Conservation (phyloP, 805 yeast species). For the Saturnispora besseyi region DNA sequence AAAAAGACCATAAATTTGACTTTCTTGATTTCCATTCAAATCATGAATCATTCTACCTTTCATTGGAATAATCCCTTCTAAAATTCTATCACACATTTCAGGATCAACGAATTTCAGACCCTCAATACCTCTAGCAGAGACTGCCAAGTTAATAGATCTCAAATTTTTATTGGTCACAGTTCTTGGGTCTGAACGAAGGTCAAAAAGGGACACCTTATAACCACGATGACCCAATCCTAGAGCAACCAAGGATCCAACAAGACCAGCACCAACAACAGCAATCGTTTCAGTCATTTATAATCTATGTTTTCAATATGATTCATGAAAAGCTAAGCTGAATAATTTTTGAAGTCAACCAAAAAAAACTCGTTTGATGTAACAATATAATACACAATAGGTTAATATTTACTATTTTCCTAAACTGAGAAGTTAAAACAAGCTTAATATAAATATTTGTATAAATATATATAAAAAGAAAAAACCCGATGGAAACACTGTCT, state of each 20-base stretch:
- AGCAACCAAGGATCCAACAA: conserved; percentile 81
- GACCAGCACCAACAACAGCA: conserved; percentile 81
- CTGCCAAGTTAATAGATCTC: conserved; percentile 78
- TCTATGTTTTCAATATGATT: neutral
- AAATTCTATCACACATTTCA: conserved; percentile 45
- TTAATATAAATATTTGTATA: neutral
- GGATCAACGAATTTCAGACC: conserved; percentile 58
- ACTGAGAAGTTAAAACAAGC: neutral
- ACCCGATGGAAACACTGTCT: neutral
- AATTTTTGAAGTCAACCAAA: neutral
- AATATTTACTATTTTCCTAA: neutral
- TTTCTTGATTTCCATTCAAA: conserved; percentile 46
- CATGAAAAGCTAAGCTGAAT: neutral
- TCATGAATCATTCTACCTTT: conserved; percentile 86
- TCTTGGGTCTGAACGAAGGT: conserved; percentile 63
- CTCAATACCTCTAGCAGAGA: conserved; percentile 73
- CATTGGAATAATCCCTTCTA: conserved; percentile 70
- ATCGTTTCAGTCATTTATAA: conserved; percentile 26
- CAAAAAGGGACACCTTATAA: conserved; percentile 62
- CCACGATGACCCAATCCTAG: conserved; percentile 71
- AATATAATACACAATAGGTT: neutral
- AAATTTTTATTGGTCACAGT: conserved; percentile 23
- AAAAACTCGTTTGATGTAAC: neutral
- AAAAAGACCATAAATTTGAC: conserved; percentile 69
- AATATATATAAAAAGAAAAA: neutral